These are phyloP conservation scores for Aspergillus calidoustus DNA, from an alignment of 2,329 filamentous ascomycete genomes.

Conservation along the genomic window DNA sequence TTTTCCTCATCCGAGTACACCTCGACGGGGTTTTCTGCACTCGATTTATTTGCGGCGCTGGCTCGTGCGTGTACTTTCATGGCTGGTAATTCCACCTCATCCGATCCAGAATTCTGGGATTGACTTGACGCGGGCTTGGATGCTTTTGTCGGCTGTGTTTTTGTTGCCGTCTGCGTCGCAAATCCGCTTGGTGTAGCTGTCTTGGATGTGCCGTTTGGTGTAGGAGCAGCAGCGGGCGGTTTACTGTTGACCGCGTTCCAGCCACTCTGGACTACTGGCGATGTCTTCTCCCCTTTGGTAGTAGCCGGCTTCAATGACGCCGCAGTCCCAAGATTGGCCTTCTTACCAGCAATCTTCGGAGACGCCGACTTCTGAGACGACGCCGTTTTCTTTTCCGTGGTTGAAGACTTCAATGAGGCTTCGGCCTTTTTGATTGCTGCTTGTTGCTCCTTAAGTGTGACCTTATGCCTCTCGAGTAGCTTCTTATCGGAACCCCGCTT, in stretches of 20 bases:
- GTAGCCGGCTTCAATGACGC: background rate
- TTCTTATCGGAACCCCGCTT: background rate
- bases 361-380: background rate
- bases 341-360: background rate
- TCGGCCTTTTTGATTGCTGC: slow-evolving; percentile 21
- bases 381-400: slow-evolving; percentile 6
- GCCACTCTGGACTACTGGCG: background rate
- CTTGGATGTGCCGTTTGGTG: background rate
- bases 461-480: background rate
- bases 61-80: slow-evolving; percentile 10
- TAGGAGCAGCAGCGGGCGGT: background rate
- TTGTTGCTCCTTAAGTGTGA: slow-evolving; percentile 6
- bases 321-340: background rate
- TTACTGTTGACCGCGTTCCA: slow-evolving; percentile 15
- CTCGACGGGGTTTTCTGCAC: slow-evolving; percentile 1
- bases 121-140: slow-evolving; percentile 2
- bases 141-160: background rate
- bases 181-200: background rate
- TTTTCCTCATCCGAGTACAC: slow-evolving; percentile 5
- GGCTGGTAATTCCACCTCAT: slow-evolving; percentile 6
- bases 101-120: slow-evolving; percentile 14
- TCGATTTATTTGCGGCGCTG: slow-evolving; percentile 4
- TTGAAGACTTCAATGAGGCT: slow-evolving; percentile 7
- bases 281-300: background rate
- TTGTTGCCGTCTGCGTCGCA: background rate